Evolutionary conservation across 1,139 yeast species (phyloP).

Genomic region (Scheffersomyces titani): DNA sequence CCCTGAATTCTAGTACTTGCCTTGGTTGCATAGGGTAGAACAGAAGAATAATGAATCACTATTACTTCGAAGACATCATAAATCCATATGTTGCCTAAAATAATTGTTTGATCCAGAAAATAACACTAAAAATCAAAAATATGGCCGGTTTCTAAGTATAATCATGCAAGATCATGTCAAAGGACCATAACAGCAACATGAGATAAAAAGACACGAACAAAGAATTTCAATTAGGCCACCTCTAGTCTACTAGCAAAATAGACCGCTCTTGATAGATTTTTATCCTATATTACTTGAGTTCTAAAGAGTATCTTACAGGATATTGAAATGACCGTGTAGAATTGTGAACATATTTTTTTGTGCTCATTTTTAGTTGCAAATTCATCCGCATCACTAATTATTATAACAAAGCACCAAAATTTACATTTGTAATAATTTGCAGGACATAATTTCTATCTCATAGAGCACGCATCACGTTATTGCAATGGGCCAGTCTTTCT

Average conservation of each 20-base stretch:
- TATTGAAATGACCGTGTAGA: background rate
- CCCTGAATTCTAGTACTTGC: background rate
- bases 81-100: background rate
- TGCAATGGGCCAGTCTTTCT: background rate
- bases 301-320: background rate
- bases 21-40: background rate
- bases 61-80: background rate
- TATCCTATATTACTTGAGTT: no score
- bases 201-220: background rate
- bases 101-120: background rate
- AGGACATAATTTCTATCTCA: background rate
- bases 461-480: background rate
- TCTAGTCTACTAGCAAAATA: background rate
- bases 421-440: background rate
- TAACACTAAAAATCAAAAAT: background rate
- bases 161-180: conserved; percentile 6
- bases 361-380: background rate
- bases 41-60: background rate
- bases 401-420: background rate
- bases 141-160: background rate
- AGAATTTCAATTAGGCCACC: background rate
- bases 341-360: no score
- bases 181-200: background rate
- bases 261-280: background rate
- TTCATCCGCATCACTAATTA: background rate